Conservation (phyloP, 257 asterid genomes). For the Lithospermum erythrorhizon region DNA sequence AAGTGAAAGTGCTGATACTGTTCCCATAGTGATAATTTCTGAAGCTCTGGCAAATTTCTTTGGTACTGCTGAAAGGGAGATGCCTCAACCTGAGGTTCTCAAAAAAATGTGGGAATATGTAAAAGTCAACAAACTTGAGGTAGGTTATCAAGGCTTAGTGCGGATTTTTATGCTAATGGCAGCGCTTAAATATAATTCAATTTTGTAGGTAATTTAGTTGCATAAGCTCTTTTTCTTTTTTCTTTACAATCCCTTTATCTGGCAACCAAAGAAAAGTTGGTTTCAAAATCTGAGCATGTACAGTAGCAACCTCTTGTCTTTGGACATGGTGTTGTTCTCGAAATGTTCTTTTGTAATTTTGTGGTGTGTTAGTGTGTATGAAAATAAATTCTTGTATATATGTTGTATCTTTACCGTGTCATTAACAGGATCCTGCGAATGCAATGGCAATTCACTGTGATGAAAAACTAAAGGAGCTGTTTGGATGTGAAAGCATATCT, state of each 20-base stretch:
- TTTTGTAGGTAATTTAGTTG: background rate
- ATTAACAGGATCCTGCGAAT: conserved; percentile 49
- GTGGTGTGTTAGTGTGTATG: background rate
- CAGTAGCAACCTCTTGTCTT: no score
- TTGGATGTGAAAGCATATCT: conserved; percentile 56
- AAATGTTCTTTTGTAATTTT: background rate
- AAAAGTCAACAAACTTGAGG: conserved; percentile 73
- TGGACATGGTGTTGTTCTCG: background rate
- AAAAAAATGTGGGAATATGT: conserved; percentile 77
- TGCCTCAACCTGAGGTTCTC: conserved; percentile 65
- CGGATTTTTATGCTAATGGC: background rate
- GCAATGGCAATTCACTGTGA: conserved; percentile 40
- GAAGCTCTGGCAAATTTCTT: conserved; percentile 62
- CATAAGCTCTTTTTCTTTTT: background rate
- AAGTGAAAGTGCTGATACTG: conserved; percentile 36
- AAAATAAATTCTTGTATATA: background rate
- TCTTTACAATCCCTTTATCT: no score
- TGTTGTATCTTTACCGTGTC: background rate
- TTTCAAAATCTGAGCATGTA: no score
- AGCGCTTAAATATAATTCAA: no score
- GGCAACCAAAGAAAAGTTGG: no score
- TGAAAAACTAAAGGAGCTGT: conserved; percentile 51
- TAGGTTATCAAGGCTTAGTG: conserved; percentile 15
- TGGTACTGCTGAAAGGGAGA: conserved; percentile 51
- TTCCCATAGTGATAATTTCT: conserved; percentile 56